Evolutionary conservation across 2,329 filamentous ascomycete species (phyloP), one percentile per base, ranked within the genome.

Genomic region (Stromatinia cepivora): DNA sequence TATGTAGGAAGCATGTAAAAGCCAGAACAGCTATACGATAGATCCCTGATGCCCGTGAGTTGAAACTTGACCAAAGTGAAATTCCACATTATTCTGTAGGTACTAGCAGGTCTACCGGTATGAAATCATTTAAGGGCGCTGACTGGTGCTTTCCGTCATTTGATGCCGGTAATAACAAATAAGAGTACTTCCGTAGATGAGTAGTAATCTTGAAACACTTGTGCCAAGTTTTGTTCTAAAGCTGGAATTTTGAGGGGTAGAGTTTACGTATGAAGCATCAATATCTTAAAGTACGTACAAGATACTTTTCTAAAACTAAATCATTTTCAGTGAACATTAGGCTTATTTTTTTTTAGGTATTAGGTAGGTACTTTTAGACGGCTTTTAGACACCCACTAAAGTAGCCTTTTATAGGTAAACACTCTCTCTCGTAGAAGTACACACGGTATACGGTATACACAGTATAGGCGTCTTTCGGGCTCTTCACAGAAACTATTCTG

Each of bases 401-500:
- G 59, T 6, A 39, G 59, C 31, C 31, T 48, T 34, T 62, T 36
- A 45, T 10, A 8, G 9, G 45, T 25, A 25, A 17, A 63, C n/a
- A n/a, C n/a, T n/a, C n/a, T n/a, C n/a, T n/a, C 3, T 42, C 39
- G 39, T 42, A 42, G 13, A 34, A 39, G 22, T 39, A 22, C 31
- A 39, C 15, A 34, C 61, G 61, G 22, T 36, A 31, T 15, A 42
- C 11, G 20, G n/a, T 11, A 36, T 20, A 20, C 31, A 50, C 11
- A 36, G 15, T 25, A 39, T 25, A 25, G n/a, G 42, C 22, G 46
- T 63, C 48, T 52, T 62, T 52, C 46, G 61, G 61, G 61, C 46
- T 63, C 31, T 63, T 63, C 22, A 36, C 61, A 63, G 61, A 63
- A 63, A 63, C 61, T 63, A 63, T 63, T 52, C 61, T 63, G 46